Percentiles rank a stretch among this genome's conserved stretches.
phyloP scores from a whole-genome alignment of 2,329 filamentous ascomycete genomes.

The Thelonectria discophora region DNA sequence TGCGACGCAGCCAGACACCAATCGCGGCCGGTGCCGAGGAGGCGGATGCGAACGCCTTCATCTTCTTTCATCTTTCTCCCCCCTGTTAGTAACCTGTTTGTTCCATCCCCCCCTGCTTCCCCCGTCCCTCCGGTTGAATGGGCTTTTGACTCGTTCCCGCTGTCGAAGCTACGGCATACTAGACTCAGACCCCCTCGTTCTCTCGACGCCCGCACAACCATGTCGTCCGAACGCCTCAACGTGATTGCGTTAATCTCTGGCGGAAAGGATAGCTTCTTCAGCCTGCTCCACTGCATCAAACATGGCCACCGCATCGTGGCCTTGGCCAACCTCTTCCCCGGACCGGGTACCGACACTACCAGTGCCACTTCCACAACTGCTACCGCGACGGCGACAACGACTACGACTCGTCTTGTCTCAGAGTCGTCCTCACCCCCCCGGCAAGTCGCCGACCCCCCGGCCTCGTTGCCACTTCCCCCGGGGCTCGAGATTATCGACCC shows the following conservation, averaged over 20 bases:
- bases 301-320: constrained; percentile 89
- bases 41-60: constrained; percentile 9
- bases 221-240: constrained; percentile 63
- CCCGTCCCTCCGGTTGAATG: constrained; percentile 9
- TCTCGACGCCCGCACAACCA: constrained; percentile 37
- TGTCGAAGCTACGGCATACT: neutral
- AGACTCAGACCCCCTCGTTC: too few relatives aligned
- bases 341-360: constrained; percentile 24
- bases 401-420: constrained; percentile 6
- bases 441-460: constrained; percentile 14
- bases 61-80: too few relatives aligned
- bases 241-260: constrained; percentile 95
- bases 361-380: constrained; percentile 17
- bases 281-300: constrained; percentile 85
- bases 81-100: too few relatives aligned
- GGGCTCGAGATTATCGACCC: constrained; percentile 38
- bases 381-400: constrained; percentile 17
- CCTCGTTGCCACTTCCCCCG: constrained; percentile 27
- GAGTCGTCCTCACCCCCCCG: constrained; percentile 22
- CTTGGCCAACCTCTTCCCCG: constrained; percentile 83
- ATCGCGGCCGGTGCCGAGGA: constrained; percentile 22
- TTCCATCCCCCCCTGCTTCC: neutral
- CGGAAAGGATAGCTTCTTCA: constrained; percentile 97
- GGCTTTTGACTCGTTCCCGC: constrained; percentile 18
- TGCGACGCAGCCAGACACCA: constrained; percentile 4